A percentile compares a stretch with the other conserved stretches of the same genome.
Conservation (phyloP, 2,329 filamentous ascomycete genomes). For the Periconia macrospinosa region DNA sequence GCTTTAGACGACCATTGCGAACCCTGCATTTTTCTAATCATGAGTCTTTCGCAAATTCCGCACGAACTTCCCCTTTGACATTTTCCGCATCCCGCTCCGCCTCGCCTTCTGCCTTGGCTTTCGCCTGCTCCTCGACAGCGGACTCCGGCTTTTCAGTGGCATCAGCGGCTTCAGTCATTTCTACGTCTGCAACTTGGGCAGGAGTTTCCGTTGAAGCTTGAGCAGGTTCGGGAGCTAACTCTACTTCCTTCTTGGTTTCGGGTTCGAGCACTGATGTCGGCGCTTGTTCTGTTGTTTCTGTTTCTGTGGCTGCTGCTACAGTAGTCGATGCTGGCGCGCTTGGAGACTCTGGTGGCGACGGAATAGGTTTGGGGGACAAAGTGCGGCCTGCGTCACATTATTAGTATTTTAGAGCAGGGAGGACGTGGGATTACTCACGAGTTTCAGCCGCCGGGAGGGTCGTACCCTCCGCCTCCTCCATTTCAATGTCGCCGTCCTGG, state of each 20-base stretch:
- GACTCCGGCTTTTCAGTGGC: conserved; percentile 7
- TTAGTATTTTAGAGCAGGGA: not conserved
- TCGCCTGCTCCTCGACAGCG: conserved; percentile 6
- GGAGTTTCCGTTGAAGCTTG: conserved; percentile 16
- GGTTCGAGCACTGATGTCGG: not conserved
- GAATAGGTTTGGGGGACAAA: conserved; percentile 5
- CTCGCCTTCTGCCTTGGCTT: conserved; percentile 29
- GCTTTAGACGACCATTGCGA: not conserved
- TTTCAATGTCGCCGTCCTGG: conserved; percentile 37
- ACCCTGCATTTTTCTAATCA: not conserved
- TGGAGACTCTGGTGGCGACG: conserved; percentile 29
- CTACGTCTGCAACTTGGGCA: conserved; percentile 29
- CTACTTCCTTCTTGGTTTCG: too few species aligned
- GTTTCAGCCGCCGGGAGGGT: conserved; percentile 13
- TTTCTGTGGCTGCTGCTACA: not conserved
- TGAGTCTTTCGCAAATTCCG: conserved; percentile 26
- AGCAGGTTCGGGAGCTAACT: too few species aligned
- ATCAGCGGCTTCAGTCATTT: conserved; percentile 31
- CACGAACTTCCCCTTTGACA: conserved; percentile 32
- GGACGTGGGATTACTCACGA: conserved; percentile 1
- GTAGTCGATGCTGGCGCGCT: conserved; percentile 9
- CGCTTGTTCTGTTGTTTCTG: not conserved
- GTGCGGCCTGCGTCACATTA: conserved; percentile 3
- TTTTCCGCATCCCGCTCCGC: conserved; percentile 32
- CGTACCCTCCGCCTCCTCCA: conserved; percentile 30